Base-by-base conservation (phyloP, 306 rosid genomes). In the Erythrophleum fordii region DNA sequence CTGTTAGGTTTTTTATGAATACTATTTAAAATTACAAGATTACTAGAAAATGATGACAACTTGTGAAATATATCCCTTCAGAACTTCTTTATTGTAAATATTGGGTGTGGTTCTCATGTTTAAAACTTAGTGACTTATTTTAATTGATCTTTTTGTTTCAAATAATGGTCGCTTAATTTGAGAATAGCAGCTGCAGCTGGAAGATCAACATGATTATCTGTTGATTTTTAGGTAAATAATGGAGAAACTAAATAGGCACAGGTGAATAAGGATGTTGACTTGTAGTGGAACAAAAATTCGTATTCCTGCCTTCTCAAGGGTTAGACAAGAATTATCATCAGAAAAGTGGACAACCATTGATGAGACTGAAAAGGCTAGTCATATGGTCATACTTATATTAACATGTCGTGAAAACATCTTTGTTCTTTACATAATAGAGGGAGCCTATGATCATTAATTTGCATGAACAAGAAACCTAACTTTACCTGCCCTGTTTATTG, bases 391-490 rank as follows among this genome's bases (percentile, higher is more conserved):
- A 41, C 9, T 22, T 35, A 66, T 42, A 16, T 23, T 31, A 34
- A 48, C 53, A 48, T 5, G 23, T 49, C 22, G 7, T 31, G 23
- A 31, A 61, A 61, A 31, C 42, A 61, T 61, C 11, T 14, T n/a
- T 61, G 41, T 31, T 13, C 20, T 26, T 60, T 28, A 13, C 65
- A 34, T 16, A 23, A 62, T 8, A 2, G 13, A 18, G 70, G 26
- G 46, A 34, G 14, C 46, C 46, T 18, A n/a, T 66, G 18, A 66
- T 39, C 14, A n/a, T 35, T 18, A 23, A 22, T 45, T 13, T 44
- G 56, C 37, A 44, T 44, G 23, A 69, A 69, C 22, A 88, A 76
- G 73, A 88, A 88, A 22, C 53, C 35, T 6, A 10, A 68, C 26
- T 68, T 37, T 23, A 42, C 34, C 35, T 42, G 3, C 34, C 53